These are phyloP conservation scores for Fraxinus albicans DNA, from an alignment of 305 asterid species.

Conservation along the genomic window DNA sequence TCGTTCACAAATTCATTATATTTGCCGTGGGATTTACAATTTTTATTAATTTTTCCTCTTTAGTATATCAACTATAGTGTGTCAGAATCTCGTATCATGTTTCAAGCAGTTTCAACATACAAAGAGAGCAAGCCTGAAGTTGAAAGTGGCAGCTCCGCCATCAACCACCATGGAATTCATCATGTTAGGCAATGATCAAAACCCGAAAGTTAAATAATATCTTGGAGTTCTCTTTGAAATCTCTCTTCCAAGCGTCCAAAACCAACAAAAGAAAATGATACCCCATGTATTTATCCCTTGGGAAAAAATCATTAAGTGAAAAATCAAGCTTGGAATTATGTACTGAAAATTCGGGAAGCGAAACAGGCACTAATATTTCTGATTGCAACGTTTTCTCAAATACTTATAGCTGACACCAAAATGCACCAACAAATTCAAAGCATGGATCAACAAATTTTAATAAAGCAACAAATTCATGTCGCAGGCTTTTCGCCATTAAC, in stretches of 20 bases:
- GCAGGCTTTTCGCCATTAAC: conserved; percentile 58
- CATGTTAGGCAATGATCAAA: neutral
- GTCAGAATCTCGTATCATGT: too few species aligned
- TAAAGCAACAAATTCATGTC: neutral
- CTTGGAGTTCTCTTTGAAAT: conserved; percentile 37
- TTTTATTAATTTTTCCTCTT: neutral
- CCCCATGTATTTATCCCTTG: conserved; percentile 21
- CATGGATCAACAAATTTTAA: neutral
- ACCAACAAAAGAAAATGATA: conserved; percentile 21
- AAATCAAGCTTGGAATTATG: conserved; percentile 52
- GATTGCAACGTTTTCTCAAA: neutral
- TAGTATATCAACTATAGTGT: conserved; percentile 42
- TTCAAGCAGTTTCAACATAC: neutral
- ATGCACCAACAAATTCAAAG: neutral
- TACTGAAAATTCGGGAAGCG: conserved; percentile 69
- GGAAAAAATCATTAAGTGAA: conserved; percentile 29
- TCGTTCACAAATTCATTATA: neutral
- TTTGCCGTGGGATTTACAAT: neutral
- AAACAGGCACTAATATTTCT: conserved; percentile 47
- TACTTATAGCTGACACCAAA: neutral
- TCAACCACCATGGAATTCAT: too few species aligned
- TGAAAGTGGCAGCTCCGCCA: too few species aligned
- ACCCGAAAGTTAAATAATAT: neutral
- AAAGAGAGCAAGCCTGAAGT: conserved; percentile 35
- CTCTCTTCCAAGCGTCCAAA: conserved; percentile 22